Evolutionary conservation across 2,329 filamentous ascomycete species (phyloP).

Genomic region (Aspergillus ochraceus): DNA sequence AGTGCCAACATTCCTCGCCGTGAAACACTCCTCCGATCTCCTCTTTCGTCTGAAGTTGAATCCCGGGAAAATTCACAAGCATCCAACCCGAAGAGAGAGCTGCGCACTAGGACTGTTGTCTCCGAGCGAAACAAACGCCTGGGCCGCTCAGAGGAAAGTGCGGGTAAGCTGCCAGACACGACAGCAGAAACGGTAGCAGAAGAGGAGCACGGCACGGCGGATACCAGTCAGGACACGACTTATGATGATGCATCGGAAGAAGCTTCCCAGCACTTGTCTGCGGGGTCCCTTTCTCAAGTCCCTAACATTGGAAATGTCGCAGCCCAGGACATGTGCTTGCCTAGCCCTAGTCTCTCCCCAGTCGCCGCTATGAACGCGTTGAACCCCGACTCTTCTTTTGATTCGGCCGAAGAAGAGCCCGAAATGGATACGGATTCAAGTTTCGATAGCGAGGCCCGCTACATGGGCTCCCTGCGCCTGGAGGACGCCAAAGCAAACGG

Average conservation of each 20-base stretch:
- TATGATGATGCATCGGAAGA: slow-evolving; percentile 25
- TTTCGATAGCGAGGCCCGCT: slow-evolving; percentile 35
- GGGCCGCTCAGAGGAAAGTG: slow-evolving; percentile 13
- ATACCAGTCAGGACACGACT: slow-evolving; percentile 23
- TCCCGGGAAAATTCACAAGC: slow-evolving; percentile 19
- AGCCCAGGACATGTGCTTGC: slow-evolving; percentile 85
- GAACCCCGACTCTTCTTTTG: slow-evolving; percentile 44
- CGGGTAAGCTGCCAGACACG: slow-evolving; percentile 13
- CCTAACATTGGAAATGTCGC: slow-evolving; percentile 66
- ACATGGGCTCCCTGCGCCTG: slow-evolving; percentile 21
- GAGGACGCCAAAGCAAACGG: slow-evolving; percentile 15
- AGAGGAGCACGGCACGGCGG: slow-evolving; percentile 10
- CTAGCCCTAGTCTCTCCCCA: slow-evolving; percentile 91
- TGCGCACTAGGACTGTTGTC: slow-evolving; percentile 13
- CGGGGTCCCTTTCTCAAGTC: slow-evolving; percentile 34
- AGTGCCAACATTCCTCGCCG: slow-evolving; percentile 34
- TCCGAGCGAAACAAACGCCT: slow-evolving; percentile 18
- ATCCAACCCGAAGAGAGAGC: slow-evolving; percentile 19
- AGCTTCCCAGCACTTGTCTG: slow-evolving; percentile 18
- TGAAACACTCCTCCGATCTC: slow-evolving; percentile 32
- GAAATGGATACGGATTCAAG: slow-evolving; percentile 45
- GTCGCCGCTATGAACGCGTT: slow-evolving; percentile 71
- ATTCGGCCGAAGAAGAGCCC: slow-evolving; percentile 41
- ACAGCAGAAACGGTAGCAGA: slow-evolving; percentile 9
- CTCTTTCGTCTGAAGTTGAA: slow-evolving; percentile 33